These are phyloP conservation scores for Staphylotrichum longicolle DNA, from an alignment of 495 filamentous ascomycete species.

Conservation along the genomic window DNA sequence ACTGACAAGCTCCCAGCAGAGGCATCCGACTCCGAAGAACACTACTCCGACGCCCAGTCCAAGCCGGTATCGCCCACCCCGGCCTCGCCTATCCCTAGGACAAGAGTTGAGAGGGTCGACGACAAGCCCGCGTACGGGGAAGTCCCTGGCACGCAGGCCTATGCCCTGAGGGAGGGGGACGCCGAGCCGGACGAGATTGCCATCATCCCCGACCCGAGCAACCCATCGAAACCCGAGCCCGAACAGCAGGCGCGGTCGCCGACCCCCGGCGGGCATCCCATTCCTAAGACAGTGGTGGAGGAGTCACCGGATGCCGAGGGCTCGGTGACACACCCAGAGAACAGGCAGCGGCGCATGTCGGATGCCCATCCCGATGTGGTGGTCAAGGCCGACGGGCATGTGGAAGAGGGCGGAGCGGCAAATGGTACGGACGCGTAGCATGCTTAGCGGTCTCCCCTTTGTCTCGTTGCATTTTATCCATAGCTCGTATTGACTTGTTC, in stretches of 20 bases:
- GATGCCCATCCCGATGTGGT: constrained; percentile 50
- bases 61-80: constrained; percentile 54
- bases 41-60: constrained; percentile 88
- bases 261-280: constrained; percentile 44
- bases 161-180: constrained; percentile 72
- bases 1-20: constrained; percentile 39
- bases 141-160: constrained; percentile 78
- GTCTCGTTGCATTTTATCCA: constrained; percentile 18
- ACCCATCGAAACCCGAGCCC: constrained; percentile 20
- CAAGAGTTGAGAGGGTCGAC: constrained; percentile 75
- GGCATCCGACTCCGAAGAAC: constrained; percentile 75
- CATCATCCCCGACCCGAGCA: constrained; percentile 47
- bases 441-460: constrained; percentile 22
- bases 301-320: constrained; percentile 44
- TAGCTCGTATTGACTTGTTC: constrained; percentile 36
- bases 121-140: constrained; percentile 73
- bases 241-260: constrained; percentile 29
- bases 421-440: constrained; percentile 42
- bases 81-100: constrained; percentile 69
- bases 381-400: constrained; percentile 43
- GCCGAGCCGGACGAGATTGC: constrained; percentile 74
- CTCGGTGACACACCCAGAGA: constrained; percentile 41
- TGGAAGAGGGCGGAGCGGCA: constrained; percentile 28
- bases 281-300: constrained; percentile 51
- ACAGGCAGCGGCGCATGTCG: constrained; percentile 40